phyloP scores from a whole-genome alignment of 768 basidiomycete species.

The Chalciporus sphaerocephalus region DNA sequence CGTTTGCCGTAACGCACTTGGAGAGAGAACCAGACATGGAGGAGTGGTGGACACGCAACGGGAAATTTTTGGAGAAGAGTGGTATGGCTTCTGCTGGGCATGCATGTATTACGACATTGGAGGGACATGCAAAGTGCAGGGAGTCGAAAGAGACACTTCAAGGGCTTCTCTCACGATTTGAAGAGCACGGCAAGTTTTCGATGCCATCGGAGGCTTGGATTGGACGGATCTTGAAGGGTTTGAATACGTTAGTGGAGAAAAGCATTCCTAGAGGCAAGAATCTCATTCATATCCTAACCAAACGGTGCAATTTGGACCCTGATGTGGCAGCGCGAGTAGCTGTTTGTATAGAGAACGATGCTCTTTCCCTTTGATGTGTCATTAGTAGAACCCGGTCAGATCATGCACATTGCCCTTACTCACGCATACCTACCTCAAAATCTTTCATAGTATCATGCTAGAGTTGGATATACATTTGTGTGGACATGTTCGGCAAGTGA shows the following conservation, averaged over 20 bases:
- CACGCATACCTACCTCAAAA: no score
- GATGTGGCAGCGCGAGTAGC: slow-evolving; percentile 24
- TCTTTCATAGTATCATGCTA: no score
- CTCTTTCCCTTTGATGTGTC: not conserved
- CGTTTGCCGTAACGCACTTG: slow-evolving; percentile 38
- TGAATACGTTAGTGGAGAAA: slow-evolving; percentile 19
- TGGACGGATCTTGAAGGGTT: slow-evolving; percentile 20
- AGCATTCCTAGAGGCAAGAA: slow-evolving; percentile 23
- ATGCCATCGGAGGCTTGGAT: slow-evolving; percentile 30
- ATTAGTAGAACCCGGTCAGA: no score
- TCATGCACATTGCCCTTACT: no score
- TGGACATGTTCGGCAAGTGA: not conserved
- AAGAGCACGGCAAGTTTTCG: slow-evolving; percentile 27
- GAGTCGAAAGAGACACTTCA: slow-evolving; percentile 29
- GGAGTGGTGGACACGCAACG: slow-evolving; percentile 30
- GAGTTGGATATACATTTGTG: no score
- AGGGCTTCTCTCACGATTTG: slow-evolving; percentile 16
- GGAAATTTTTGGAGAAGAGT: slow-evolving; percentile 15
- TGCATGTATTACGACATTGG: slow-evolving; percentile 31
- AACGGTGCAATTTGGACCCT: slow-evolving; percentile 22
- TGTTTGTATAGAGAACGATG: slow-evolving; percentile 15
- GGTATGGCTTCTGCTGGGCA: slow-evolving; percentile 25
- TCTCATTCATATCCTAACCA: slow-evolving; percentile 22
- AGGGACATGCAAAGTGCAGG: slow-evolving; percentile 22
- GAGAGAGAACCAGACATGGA: slow-evolving; percentile 34